Conservation (phyloP, 1,139 yeast species). For the Pichia sp. region DNA sequence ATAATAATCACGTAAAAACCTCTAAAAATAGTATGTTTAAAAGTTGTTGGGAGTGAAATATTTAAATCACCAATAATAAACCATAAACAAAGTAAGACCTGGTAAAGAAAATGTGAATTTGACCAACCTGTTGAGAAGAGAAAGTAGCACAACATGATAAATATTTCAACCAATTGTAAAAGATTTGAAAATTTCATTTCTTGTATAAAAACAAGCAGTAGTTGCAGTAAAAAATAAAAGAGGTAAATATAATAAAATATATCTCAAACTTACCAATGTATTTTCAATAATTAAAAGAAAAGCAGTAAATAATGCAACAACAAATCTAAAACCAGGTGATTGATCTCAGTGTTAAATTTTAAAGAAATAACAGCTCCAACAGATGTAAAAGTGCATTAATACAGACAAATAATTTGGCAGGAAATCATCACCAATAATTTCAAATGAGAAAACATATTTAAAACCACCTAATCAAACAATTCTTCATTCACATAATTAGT, state of each 20-base stretch:
- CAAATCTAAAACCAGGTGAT: conserved; percentile 69
- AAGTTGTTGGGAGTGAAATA: conserved; percentile 44
- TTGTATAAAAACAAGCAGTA: conserved; percentile 71
- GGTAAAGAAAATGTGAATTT: conserved; percentile 90
- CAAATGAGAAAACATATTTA: conserved; percentile 68
- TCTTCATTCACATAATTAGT: too few relatives aligned
- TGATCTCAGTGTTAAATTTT: conserved; percentile 71
- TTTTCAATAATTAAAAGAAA: conserved; percentile 72
- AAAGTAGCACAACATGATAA: conserved; percentile 71
- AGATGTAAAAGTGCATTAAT: conserved; percentile 77
- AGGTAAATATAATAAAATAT: conserved; percentile 85
- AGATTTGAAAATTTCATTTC: conserved; percentile 71
- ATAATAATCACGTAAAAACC: conserved; percentile 58
- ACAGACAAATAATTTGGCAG: conserved; percentile 64
- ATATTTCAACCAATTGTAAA: conserved; percentile 68
- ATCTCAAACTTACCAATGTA: conserved; percentile 79
- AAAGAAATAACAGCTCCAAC: conserved; percentile 68
- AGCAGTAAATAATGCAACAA: conserved; percentile 63
- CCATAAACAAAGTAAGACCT: conserved; percentile 78
- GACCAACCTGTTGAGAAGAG: conserved; percentile 94
- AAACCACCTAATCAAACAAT: conserved; percentile 51
- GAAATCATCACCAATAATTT: conserved; percentile 59
- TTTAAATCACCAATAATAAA: conserved; percentile 78
- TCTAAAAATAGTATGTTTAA: conserved; percentile 50
- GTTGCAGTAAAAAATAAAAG: conserved; percentile 86